Conservation (phyloP, 139 green algal species). For the Chlamydomonas sp. region DNA sequence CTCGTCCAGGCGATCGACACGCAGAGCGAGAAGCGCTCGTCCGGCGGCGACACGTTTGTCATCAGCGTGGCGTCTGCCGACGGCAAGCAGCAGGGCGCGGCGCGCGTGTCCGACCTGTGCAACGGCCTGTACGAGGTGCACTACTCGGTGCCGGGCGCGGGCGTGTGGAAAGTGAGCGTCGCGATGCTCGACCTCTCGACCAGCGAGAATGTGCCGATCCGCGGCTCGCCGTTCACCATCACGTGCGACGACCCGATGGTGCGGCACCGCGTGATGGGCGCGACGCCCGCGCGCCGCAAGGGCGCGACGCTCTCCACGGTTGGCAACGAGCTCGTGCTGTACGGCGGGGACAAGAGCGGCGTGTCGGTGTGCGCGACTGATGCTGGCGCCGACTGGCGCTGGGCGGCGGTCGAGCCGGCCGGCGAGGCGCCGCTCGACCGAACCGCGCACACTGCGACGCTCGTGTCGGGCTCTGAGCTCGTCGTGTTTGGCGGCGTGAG, state of each 20-base stretch:
- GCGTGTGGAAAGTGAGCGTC: conserved; percentile 58
- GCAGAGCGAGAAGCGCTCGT: conserved; percentile 60
- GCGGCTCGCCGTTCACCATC: conserved; percentile 69
- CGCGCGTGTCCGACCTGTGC: conserved; percentile 52
- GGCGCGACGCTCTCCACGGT: conserved; percentile 40
- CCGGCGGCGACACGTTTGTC: conserved; percentile 67
- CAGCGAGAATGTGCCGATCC: conserved; percentile 43
- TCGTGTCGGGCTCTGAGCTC: conserved; percentile 32
- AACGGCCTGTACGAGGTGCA: conserved; percentile 63
- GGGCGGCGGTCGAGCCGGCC: conserved; percentile 20
- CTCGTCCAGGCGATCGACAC: conserved; percentile 55
- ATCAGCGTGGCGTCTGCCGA: conserved; percentile 45
- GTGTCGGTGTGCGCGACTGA: conserved; percentile 51
- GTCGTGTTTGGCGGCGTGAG: conserved; percentile 57
- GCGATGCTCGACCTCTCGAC: conserved; percentile 56
- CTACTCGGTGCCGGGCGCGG: conserved; percentile 47
- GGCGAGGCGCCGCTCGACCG: conserved; percentile 42
- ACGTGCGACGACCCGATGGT: conserved; percentile 56
- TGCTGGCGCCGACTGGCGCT: conserved; percentile 33
- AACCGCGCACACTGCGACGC: conserved; percentile 30
- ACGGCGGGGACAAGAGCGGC: conserved; percentile 59
- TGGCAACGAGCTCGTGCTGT: conserved; percentile 56
- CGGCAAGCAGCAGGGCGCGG: conserved; percentile 42
- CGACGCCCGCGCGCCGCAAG: conserved; percentile 50
- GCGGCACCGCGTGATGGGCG: conserved; percentile 52